Base-by-base conservation (phyloP, 495 filamentous ascomycete species). In the Oidiodendron maius region DNA sequence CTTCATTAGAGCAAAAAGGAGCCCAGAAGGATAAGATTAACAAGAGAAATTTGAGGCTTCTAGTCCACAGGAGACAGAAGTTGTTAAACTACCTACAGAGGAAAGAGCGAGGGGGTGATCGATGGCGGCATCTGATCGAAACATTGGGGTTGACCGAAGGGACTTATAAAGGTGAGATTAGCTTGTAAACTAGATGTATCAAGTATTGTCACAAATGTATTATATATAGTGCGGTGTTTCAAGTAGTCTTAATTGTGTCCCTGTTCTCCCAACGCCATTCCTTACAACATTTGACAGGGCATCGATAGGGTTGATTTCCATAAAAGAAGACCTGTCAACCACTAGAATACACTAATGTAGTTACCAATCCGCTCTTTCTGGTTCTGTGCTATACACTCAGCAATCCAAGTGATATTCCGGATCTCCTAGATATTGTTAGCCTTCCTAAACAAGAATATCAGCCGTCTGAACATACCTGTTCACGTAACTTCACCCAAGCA, bases 311-410 rank as follows among this genome's bases (percentile, higher is more conserved):
- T n/a, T n/a, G n/a, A n/a, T n/a, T n/a, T n/a, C n/a, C n/a, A n/a
- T n/a, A n/a, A n/a, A n/a, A n/a, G n/a, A n/a, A n/a, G n/a, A n/a
- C n/a, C n/a, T n/a, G n/a, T n/a, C n/a, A n/a, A n/a, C n/a, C n/a
- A n/a, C 47, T 74, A 90, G 61, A 97, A 95, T 50, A 97, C 91
- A 68, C 89, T 96, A 62, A 98, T 97, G 67, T 96, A 99, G 65
- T 96, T 99, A 56, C 84, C 82, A 62, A 99, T 97, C 64, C 93
- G 80, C 67, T 99, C 93, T 71, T 97, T 99, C 75, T 99, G 93
- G 73, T 95, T 95, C 69, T 99, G 93, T 40, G 93, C 93, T 80
- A 99, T 99, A 70, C 93, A 99, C 67, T 99, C 93, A 8, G 94
- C 83, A 61, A 99, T 99, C 93, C 93, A 99, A 39, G 91, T 97